A percentile compares a stretch with the other conserved stretches of the same genome.
Evolutionary conservation across 208 protist genomes (phyloP).

Genomic region (Trypanosoma mega): DNA sequence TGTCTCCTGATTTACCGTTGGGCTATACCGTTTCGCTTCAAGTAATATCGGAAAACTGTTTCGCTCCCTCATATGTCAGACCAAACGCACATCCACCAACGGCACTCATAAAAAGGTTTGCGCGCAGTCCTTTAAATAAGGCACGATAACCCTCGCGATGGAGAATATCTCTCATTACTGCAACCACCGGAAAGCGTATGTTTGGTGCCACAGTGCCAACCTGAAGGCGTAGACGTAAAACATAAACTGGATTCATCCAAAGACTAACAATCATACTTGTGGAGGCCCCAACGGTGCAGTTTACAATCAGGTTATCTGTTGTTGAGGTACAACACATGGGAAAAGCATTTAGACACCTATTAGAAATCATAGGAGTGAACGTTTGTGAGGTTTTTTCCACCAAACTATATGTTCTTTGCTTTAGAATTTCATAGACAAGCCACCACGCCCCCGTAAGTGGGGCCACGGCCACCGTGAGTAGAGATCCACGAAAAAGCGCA

Average conservation of each 20-base stretch:
- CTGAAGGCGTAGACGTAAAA: conserved; percentile 74
- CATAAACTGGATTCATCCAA: conserved; percentile 82
- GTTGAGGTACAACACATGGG: conserved; percentile 51
- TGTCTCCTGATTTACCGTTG: no score
- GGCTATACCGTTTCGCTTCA: no score
- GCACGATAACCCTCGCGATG: conserved; percentile 56
- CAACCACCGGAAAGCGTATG: conserved; percentile 44
- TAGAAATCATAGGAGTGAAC: conserved; percentile 24
- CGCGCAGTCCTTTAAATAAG: conserved; percentile 66
- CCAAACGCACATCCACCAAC: conserved; percentile 75
- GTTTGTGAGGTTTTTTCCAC: conserved; percentile 22
- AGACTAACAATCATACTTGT: conserved; percentile 63
- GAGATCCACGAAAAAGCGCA: conserved; percentile 67
- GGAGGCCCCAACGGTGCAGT: conserved; percentile 56
- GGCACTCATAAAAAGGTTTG: conserved; percentile 62
- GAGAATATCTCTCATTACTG: conserved; percentile 47
- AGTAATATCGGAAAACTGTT: conserved; percentile 69
- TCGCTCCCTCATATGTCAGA: conserved; percentile 76
- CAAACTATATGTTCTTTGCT: conserved; percentile 45
- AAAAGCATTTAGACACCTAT: conserved; percentile 21
- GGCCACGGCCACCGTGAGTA: conserved; percentile 65
- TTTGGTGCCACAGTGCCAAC: conserved; percentile 32
- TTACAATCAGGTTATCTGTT: conserved; percentile 75
- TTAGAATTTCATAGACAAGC: conserved; percentile 80
- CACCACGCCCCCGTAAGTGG: conserved; percentile 82